These are phyloP conservation scores for Psilocybe azurescens DNA, from an alignment of 768 basidiomycete species.

Conservation along the genomic window DNA sequence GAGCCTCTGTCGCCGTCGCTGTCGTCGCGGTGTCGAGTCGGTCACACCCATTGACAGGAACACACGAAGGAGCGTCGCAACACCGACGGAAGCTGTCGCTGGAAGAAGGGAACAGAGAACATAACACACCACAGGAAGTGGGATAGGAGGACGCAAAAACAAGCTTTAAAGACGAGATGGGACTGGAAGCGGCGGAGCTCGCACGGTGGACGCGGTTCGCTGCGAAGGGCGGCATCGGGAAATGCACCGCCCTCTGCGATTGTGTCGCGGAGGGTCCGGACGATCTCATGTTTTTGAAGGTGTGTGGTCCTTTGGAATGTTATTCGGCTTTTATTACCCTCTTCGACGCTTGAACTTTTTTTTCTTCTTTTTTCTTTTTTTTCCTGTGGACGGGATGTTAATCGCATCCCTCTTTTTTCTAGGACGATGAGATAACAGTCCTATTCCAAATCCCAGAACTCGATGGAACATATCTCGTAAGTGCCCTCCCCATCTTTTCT, in stretches of 20 bases:
- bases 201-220: conserved; percentile 87
- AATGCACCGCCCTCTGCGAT: conserved; percentile 73
- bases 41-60: too few relatives aligned
- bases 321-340: background rate
- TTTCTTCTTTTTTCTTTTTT: background rate
- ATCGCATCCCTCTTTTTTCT: background rate
- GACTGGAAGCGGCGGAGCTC: conserved; percentile 75
- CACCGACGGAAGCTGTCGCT: too few relatives aligned
- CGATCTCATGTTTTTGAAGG: conserved; percentile 90
- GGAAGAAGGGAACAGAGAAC: too few relatives aligned
- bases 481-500: background rate
- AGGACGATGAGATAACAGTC: conserved; percentile 84
- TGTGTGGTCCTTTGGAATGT: conserved; percentile 29
- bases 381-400: too few relatives aligned
- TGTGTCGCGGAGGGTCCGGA: conserved; percentile 75
- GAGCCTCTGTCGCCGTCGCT: too few relatives aligned
- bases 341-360: background rate
- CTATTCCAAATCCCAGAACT: conserved; percentile 69
- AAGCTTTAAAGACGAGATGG: conserved; percentile 20
- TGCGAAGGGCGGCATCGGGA: conserved; percentile 84
- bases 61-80: too few relatives aligned
- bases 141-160: too few relatives aligned
- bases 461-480: conserved; percentile 66
- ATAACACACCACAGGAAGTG: too few relatives aligned
- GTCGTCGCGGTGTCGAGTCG: too few relatives aligned